Percentiles rank a stretch among this genome's conserved stretches.
These are phyloP conservation scores for Zalaria obscura DNA, from an alignment of 2,329 filamentous ascomycete genomes.

Conservation along the genomic window DNA sequence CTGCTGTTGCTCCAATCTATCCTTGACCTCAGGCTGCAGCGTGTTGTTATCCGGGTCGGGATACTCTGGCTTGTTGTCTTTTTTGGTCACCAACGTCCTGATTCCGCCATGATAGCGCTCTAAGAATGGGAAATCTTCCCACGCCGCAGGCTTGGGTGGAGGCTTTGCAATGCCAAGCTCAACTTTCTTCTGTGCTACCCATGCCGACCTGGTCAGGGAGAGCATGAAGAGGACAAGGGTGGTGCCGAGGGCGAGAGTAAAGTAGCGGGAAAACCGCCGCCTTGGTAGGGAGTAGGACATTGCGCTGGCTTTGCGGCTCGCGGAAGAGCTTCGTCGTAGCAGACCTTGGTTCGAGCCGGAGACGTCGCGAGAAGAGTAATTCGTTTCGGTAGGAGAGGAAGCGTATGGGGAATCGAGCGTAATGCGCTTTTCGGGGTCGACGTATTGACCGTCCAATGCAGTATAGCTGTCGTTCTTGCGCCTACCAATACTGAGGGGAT, in stretches of 20 bases:
- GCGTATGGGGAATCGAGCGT: background rate
- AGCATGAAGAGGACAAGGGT: conserved; percentile 65
- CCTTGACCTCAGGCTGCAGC: conserved; percentile 23
- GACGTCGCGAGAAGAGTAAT: conserved; percentile 10
- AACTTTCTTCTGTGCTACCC: conserved; percentile 33
- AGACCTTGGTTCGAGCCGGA: conserved; percentile 14
- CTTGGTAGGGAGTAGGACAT: conserved; percentile 20
- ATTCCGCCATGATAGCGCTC: conserved; percentile 85
- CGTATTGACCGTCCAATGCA: conserved; percentile 4
- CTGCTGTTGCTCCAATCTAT: conserved; percentile 19
- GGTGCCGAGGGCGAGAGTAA: conserved; percentile 57
- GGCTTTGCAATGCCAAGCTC: conserved; percentile 40
- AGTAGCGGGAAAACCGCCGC: conserved; percentile 60
- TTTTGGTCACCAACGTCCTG: conserved; percentile 49
- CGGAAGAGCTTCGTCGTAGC: conserved; percentile 10
- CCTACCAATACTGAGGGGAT: background rate
- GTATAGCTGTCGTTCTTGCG: conserved; percentile 2
- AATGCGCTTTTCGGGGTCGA: conserved; percentile 5
- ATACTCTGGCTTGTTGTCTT: conserved; percentile 66
- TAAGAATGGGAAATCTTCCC: conserved; percentile 77
- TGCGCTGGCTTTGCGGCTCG: conserved; percentile 7
- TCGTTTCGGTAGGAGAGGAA: background rate
- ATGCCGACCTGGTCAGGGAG: conserved; percentile 44
- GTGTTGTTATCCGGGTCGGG: conserved; percentile 51
- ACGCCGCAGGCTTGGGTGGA: conserved; percentile 52